Percentiles rank a stretch among this genome's conserved stretches.
phyloP scores from a whole-genome alignment of 768 basidiomycete genomes.

The Xerocomellus chrysenteron region DNA sequence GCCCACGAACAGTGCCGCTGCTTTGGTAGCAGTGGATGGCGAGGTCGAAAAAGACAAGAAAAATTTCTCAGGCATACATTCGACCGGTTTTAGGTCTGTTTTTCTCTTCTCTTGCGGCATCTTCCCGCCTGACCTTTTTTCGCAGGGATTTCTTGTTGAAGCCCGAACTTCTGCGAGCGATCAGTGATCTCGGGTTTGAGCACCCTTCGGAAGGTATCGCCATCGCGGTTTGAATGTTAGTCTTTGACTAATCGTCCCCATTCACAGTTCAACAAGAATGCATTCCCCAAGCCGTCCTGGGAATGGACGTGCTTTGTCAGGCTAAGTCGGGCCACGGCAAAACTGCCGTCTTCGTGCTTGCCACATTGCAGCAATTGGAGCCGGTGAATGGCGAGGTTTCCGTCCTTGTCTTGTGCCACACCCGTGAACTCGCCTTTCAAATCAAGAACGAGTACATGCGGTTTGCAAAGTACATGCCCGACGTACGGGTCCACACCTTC shows the following conservation, averaged over 20 bases:
- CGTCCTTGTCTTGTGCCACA: slow-evolving; percentile 97
- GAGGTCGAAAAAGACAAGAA: slow-evolving; percentile 84
- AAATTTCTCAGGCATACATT: slow-evolving; percentile 99
- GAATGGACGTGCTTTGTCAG: slow-evolving; percentile 99
- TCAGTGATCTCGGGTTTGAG: slow-evolving; percentile 99
- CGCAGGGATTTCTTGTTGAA: slow-evolving; percentile 94
- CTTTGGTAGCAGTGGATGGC: slow-evolving; percentile 45
- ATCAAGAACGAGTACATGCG: slow-evolving; percentile 99
- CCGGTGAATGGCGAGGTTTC: slow-evolving; percentile 98
- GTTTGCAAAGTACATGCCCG: slow-evolving; percentile 99
- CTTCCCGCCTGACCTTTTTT: slow-evolving; percentile 8
- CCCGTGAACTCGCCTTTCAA: slow-evolving; percentile 98
- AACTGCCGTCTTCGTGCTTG: slow-evolving; percentile 98
- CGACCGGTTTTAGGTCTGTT: slow-evolving; percentile 94
- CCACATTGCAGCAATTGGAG: slow-evolving; percentile 96
- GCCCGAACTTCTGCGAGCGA: slow-evolving; percentile 94
- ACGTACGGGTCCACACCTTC: slow-evolving; percentile 95
- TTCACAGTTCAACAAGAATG: slow-evolving; percentile 96
- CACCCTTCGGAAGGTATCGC: slow-evolving; percentile 94
- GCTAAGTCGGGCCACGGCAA: slow-evolving; percentile 99
- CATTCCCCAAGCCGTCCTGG: slow-evolving; percentile 98
- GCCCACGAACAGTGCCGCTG: slow-evolving; percentile 49
- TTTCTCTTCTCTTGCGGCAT: slow-evolving; percentile 4
- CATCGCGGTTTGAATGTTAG: background rate
- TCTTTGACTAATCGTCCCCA: background rate